Conservation (phyloP, 2,329 filamentous ascomycete genomes). For the Xylaria sp. region DNA sequence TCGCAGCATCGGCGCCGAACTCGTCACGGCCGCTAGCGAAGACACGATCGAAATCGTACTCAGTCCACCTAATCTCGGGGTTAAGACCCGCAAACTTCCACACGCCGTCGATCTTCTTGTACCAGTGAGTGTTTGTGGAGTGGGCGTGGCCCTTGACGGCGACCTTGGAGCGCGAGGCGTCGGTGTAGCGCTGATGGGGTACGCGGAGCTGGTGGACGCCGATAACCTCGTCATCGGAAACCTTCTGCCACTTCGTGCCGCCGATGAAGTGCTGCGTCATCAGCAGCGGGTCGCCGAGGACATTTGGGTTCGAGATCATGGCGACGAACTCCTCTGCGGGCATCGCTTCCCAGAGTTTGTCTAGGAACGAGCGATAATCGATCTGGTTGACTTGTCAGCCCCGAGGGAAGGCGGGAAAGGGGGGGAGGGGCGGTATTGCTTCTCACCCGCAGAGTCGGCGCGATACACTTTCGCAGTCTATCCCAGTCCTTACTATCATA, state of each 20-base stretch:
- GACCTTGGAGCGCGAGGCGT: slow-evolving; percentile 59
- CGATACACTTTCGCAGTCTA: slow-evolving; percentile 69
- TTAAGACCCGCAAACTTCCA: slow-evolving; percentile 71
- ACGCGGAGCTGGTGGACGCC: slow-evolving; percentile 72
- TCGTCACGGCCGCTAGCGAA: slow-evolving; percentile 57
- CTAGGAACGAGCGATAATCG: slow-evolving; percentile 75
- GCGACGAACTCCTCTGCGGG: slow-evolving; percentile 68
- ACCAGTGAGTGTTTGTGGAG: slow-evolving; percentile 67
- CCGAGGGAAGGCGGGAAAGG: neutral
- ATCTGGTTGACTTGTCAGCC: slow-evolving; percentile 57
- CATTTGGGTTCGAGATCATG: slow-evolving; percentile 67
- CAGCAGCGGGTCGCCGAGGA: slow-evolving; percentile 70
- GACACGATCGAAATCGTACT: slow-evolving; percentile 68
- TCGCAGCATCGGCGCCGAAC: slow-evolving; percentile 46
- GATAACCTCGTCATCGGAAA: slow-evolving; percentile 67
- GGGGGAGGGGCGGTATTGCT: slow-evolving; percentile 16
- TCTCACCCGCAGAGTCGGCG: slow-evolving; percentile 65
- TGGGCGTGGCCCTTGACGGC: slow-evolving; percentile 70
- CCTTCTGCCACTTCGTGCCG: slow-evolving; percentile 66
- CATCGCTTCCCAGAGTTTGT: slow-evolving; percentile 71
- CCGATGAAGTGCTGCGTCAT: slow-evolving; percentile 75
- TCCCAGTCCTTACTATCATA: slow-evolving; percentile 74
- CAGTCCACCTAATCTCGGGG: slow-evolving; percentile 66
- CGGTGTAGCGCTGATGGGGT: slow-evolving; percentile 70
- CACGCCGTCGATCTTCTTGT: slow-evolving; percentile 66